phyloP scores from a whole-genome alignment of 495 filamentous ascomycete species.

The Aspergillus cristatus region DNA sequence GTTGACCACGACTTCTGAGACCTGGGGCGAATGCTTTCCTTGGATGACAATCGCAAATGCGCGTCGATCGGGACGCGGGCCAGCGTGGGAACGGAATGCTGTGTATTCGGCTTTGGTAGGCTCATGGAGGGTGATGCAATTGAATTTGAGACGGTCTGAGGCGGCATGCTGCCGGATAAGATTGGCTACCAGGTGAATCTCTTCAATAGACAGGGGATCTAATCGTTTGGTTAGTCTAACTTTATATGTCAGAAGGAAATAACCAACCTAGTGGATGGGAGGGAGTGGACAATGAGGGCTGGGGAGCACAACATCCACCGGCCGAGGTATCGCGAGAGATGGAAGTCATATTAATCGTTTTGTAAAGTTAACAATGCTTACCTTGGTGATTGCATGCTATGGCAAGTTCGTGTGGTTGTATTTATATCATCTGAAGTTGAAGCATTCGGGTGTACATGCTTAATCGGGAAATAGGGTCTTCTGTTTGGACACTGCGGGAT shows the following conservation, averaged over 20 bases:
- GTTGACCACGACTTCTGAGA: conserved; percentile 74
- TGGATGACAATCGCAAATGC: conserved; percentile 27
- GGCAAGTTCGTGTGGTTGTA: too few species aligned
- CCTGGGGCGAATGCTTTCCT: conserved; percentile 12
- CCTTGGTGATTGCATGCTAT: too few species aligned
- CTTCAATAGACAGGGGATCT: conserved; percentile 27
- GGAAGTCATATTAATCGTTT: too few species aligned
- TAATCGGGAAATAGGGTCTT: too few species aligned
- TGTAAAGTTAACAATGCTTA: too few species aligned
- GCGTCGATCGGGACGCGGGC: conserved; percentile 24
- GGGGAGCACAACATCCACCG: too few species aligned
- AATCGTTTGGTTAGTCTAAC: neutral
- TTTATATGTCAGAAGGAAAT: conserved; percentile 8
- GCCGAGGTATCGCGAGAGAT: too few species aligned
- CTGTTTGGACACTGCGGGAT: too few species aligned
- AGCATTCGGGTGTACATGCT: too few species aligned
- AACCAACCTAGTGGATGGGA: neutral
- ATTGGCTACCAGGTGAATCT: conserved; percentile 23
- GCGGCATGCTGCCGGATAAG: conserved; percentile 24
- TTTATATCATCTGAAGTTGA: too few species aligned
- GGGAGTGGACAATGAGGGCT: neutral
- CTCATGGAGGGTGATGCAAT: conserved; percentile 74
- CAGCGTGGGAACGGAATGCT: conserved; percentile 56
- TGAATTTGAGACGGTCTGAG: conserved; percentile 54
- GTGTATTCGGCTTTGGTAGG: conserved; percentile 72